These are phyloP conservation scores for Yamadazyma spencermartinsiae DNA, from an alignment of 1,139 yeast genomes.

Conservation along the genomic window DNA sequence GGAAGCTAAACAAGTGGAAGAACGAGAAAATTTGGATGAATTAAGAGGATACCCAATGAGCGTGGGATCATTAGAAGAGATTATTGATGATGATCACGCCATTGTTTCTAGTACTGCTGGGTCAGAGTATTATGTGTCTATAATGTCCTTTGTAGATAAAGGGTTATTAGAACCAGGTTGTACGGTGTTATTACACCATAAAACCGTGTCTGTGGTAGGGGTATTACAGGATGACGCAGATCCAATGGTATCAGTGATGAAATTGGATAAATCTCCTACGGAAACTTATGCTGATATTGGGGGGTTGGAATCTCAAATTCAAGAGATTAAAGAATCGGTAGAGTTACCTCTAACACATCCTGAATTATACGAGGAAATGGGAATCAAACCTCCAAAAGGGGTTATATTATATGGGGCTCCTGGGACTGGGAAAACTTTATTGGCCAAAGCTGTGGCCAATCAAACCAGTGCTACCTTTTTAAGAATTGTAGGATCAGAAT, in stretches of 20 bases:
- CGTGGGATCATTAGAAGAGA: constrained; percentile 94
- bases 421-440: constrained; percentile 96
- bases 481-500: constrained; percentile 95
- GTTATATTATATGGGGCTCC: constrained; percentile 98
- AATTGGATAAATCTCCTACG: constrained; percentile 94
- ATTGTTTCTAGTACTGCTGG: constrained; percentile 96
- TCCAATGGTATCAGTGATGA: constrained; percentile 98
- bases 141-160: constrained; percentile 96
- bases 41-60: constrained; percentile 97
- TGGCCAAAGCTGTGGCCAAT: constrained; percentile 98
- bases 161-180: constrained; percentile 98
- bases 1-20: constrained; percentile 95
- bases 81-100: constrained; percentile 98
- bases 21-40: constrained; percentile 91
- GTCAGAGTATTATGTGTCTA: constrained; percentile 94
- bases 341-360: constrained; percentile 98
- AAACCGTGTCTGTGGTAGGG: constrained; percentile 92
- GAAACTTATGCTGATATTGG: constrained; percentile 98
- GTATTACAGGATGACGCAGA: constrained; percentile 94
- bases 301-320: constrained; percentile 93
- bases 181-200: constrained; percentile 92
- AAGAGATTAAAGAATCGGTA: constrained; percentile 97
- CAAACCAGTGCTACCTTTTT: constrained; percentile 96
- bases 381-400: constrained; percentile 98
- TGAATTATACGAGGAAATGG: constrained; percentile 98